Conservation (phyloP, 768 basidiomycete species). For the Tulasnella sp. region DNA sequence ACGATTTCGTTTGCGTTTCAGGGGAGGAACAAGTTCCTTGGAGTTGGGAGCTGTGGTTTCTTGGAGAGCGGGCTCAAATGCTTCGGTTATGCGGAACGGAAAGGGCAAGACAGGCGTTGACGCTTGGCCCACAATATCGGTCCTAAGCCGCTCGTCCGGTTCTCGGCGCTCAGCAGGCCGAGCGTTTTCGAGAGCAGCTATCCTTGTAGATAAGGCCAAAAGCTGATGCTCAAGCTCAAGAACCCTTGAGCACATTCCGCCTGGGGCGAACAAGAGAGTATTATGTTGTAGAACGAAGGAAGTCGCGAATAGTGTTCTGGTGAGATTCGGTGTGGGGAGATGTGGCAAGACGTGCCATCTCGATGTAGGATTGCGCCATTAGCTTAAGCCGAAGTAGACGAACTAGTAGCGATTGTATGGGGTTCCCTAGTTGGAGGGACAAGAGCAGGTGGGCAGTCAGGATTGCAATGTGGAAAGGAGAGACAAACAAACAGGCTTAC, state of each 20-base stretch:
- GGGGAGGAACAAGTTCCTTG: not conserved
- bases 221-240: not conserved
- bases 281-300: constrained; percentile 2
- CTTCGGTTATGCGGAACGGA: not conserved
- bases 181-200: not conserved
- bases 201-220: not conserved
- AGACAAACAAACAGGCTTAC: no score
- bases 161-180: not conserved
- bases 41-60: not conserved
- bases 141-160: not conserved
- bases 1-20: not conserved
- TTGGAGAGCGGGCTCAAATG: not conserved
- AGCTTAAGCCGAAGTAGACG: not conserved
- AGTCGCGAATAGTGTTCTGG: not conserved
- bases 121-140: not conserved
- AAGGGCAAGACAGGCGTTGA: not conserved
- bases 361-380: not conserved
- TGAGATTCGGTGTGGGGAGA: not conserved
- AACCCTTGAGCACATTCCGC: not conserved
- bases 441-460: not conserved
- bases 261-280: not conserved
- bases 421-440: not conserved
- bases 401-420: not conserved
- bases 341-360: not conserved
- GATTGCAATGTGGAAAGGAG: no score